Percentiles rank a stretch among this genome's conserved stretches.
phyloP scores from a whole-genome alignment of 2,329 filamentous ascomycete genomes.

The Lasiodiplodia gonubiensis region DNA sequence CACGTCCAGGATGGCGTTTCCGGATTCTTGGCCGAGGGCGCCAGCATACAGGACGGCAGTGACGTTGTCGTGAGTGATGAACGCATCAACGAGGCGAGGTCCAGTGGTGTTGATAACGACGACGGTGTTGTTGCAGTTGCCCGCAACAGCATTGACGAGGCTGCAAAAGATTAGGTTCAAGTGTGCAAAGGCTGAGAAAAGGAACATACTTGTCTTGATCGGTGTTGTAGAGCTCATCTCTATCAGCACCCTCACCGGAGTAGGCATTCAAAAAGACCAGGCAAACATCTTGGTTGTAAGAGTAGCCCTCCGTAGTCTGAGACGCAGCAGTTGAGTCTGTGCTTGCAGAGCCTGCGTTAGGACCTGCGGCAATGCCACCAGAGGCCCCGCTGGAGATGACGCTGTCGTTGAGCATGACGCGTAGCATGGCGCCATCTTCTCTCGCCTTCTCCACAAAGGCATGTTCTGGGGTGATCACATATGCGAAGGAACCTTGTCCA shows the following conservation, averaged over 20 bases:
- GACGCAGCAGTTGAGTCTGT: background rate
- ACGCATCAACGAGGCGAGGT: conserved; percentile 23
- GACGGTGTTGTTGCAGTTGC: conserved; percentile 67
- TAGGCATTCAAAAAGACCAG: conserved; percentile 30
- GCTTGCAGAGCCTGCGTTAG: background rate
- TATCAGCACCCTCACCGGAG: conserved; percentile 24
- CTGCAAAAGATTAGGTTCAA: background rate
- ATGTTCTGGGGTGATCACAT: conserved; percentile 49
- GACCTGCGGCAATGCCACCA: background rate
- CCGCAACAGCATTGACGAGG: conserved; percentile 63
- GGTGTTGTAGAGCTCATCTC: conserved; percentile 26
- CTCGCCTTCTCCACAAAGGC: conserved; percentile 43
- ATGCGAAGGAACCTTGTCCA: conserved; percentile 47
- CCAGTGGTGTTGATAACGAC: conserved; percentile 61
- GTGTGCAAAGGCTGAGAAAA: background rate
- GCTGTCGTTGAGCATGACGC: conserved; percentile 26
- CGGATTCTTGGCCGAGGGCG: conserved; percentile 64
- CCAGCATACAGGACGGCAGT: conserved; percentile 26
- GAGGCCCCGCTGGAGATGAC: background rate
- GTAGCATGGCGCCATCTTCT: conserved; percentile 24
- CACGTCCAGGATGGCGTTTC: conserved; percentile 78
- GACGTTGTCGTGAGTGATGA: conserved; percentile 26
- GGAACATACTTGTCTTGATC: conserved; percentile 66
- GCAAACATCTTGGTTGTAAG: conserved; percentile 13
- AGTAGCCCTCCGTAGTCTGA: conserved; percentile 30